A percentile compares a stretch with the other conserved stretches of the same genome.
phyloP scores from a whole-genome alignment of 306 rosid genomes.

The Prunus kanzakura region DNA sequence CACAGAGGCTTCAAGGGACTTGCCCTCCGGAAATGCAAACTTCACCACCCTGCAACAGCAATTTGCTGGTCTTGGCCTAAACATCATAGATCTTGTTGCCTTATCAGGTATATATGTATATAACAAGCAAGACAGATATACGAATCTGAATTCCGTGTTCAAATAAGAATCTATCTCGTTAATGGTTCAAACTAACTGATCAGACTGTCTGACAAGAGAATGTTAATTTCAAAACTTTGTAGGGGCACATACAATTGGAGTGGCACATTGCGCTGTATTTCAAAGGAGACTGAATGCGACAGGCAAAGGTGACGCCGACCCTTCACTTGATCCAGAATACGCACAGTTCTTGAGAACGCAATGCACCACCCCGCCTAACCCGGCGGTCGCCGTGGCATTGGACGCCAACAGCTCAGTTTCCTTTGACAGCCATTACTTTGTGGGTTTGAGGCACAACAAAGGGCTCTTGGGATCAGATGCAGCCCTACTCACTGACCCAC shows the following conservation, averaged over 20 bases:
- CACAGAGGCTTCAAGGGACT: conserved; percentile 28
- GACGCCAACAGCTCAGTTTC: conserved; percentile 36
- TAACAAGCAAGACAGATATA: background rate
- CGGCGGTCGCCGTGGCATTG: conserved; percentile 28
- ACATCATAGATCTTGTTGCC: conserved; percentile 28
- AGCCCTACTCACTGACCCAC: conserved; percentile 34
- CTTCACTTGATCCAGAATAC: conserved; percentile 22
- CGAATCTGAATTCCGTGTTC: background rate
- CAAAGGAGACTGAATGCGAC: conserved; percentile 38
- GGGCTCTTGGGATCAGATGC: conserved; percentile 65
- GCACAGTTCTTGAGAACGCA: background rate
- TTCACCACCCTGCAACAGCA: conserved; percentile 26
- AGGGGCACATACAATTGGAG: conserved; percentile 45
- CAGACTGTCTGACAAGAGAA: background rate
- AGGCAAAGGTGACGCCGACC: conserved; percentile 34
- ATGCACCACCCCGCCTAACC: conserved; percentile 13
- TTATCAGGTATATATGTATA: conserved; percentile 25
- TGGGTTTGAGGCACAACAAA: conserved; percentile 27
- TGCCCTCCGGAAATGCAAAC: conserved; percentile 34
- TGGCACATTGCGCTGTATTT: conserved; percentile 26
- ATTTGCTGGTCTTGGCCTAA: conserved; percentile 25
- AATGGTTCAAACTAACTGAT: background rate
- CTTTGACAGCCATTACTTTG: conserved; percentile 41
- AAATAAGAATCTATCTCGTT: background rate
- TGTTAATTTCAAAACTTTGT: background rate